phyloP scores from a whole-genome alignment of 2,329 filamentous ascomycete genomes.

The Fusarium udum region DNA sequence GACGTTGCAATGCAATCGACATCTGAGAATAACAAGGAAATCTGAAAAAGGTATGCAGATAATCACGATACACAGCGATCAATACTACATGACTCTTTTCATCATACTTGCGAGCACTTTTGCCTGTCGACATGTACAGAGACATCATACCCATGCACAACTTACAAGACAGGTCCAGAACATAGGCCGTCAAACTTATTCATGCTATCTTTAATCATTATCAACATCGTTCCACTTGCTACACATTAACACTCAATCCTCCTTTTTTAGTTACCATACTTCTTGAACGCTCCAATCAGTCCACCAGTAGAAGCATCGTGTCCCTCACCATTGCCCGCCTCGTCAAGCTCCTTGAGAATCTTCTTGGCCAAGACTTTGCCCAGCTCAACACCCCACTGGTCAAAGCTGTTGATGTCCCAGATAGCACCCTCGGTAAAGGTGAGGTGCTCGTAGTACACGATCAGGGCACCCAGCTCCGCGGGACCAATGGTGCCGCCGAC shows the following conservation, averaged over 20 bases:
- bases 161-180: not conserved
- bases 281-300: constrained; percentile 92
- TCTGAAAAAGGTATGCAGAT: not conserved
- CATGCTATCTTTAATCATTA: constrained; percentile 37
- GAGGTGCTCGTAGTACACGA: constrained; percentile 98
- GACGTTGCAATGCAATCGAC: not conserved
- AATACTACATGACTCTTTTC: not conserved
- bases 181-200: constrained; percentile 18
- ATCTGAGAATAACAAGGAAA: constrained; percentile 1
- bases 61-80: not conserved
- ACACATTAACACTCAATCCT: constrained; percentile 10
- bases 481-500: constrained; percentile 92
- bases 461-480: constrained; percentile 90
- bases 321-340: constrained; percentile 72
- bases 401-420: constrained; percentile 99
- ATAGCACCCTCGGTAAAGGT: constrained; percentile 97
- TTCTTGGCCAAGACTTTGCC: constrained; percentile 97
- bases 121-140: not conserved
- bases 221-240: constrained; percentile 20
- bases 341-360: constrained; percentile 85
- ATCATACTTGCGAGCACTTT: not conserved
- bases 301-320: constrained; percentile 92
- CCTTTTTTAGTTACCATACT: constrained; percentile 65
- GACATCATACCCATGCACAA: not conserved
- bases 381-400: constrained; percentile 99